phyloP scores from a whole-genome alignment of 169 alveolate species.

The Plasmodium vinckei region DNA sequence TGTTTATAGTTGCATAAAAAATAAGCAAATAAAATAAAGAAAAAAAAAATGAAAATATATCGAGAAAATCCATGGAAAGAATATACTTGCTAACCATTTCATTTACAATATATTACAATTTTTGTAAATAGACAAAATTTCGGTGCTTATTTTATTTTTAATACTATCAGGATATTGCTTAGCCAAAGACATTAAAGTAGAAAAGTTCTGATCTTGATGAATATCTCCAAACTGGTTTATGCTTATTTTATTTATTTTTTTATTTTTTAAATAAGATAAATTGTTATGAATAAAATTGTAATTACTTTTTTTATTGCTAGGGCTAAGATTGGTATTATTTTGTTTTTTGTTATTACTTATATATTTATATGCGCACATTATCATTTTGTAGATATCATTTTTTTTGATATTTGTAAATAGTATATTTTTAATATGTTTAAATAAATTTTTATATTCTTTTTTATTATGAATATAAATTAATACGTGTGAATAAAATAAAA shows the following conservation, averaged over 20 bases:
- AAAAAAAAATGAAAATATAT: neutral
- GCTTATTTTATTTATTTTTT: neutral
- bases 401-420: slow-evolving; percentile 28
- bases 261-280: slow-evolving; percentile 20
- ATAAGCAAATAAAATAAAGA: neutral
- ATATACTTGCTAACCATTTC: too few relatives aligned
- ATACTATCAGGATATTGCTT: slow-evolving; percentile 49
- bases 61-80: too few relatives aligned
- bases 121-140: slow-evolving; percentile 24
- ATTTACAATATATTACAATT: neutral
- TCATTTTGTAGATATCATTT: slow-evolving; percentile 39
- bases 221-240: neutral
- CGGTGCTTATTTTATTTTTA: slow-evolving; percentile 36
- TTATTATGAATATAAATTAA: slow-evolving; percentile 59
- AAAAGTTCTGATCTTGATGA: slow-evolving; percentile 10
- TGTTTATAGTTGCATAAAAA: too few relatives aligned
- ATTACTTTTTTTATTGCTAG: neutral
- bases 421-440: slow-evolving; percentile 44
- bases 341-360: neutral
- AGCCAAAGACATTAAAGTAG: slow-evolving; percentile 6
- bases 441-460: slow-evolving; percentile 20
- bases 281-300: slow-evolving; percentile 41
- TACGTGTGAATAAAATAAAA: slow-evolving; percentile 53
- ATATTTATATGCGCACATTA: slow-evolving; percentile 47
- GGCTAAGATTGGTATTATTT: too few relatives aligned